Base-by-base conservation (phyloP, 768 basidiomycete species). In the Leccinum variicolor region DNA sequence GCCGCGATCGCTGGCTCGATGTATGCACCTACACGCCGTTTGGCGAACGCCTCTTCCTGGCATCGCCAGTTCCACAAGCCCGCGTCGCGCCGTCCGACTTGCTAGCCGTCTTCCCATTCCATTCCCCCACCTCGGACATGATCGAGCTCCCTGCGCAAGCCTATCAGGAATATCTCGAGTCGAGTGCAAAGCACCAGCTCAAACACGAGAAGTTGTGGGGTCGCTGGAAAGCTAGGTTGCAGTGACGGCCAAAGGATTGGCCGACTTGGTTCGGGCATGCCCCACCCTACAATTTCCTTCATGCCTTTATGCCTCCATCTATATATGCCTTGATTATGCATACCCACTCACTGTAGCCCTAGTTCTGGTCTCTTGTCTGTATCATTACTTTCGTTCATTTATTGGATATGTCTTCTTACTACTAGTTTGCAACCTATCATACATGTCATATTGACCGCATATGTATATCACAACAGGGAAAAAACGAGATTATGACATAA, bases 11-110 rank as follows among this genome's bases (percentile, higher is more conserved):
- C 53, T 85, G 78, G 72, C 66, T 90, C 50, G 86, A 90, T 59
- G 89, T 90, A 15, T 77, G 81, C 64, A 83, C 84, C 3, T 90
- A 80, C 65, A 69, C 76, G 2, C 85, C 84, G 0, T 86, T 90
- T 58, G 85, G 84, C 45, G 81, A 83, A 54, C 79, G 85, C 57
- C 73, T 85, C 53, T 90, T 90, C 74, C 80, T 90, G 57, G 81
- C 82, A 1, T 80, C 83, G 2, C 69, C 78, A 29, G 78, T 82
- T 19, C 84, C 86, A 8, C 75, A 78, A 57, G 85, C 86, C 2
- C 86, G 89, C 69, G 87, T 89, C 60, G 66, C 79, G 8, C 68
- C 80, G 10, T 74, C 77, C 26, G 84, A 86, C 70, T 72, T 90
- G 61, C 81, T 89, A 55, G 74, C 76, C 61, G 71, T 88, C 59